Evolutionary conservation across 2,329 filamentous ascomycete species (phyloP).

Genomic region (Arthrobotrys conoides): DNA sequence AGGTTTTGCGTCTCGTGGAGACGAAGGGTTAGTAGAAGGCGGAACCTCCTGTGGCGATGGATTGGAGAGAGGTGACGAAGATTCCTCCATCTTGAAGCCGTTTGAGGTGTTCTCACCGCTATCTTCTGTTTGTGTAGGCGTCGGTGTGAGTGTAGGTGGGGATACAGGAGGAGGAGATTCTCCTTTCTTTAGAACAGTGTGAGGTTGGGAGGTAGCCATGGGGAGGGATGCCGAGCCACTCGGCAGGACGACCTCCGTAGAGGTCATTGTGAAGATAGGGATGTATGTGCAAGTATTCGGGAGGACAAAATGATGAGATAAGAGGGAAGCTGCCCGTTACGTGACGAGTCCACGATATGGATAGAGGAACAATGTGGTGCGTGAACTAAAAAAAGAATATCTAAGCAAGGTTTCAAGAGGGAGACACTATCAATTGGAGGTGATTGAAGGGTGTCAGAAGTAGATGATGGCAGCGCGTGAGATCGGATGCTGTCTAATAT

Average conservation of each 20-base stretch:
- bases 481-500: not conserved
- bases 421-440: conserved; percentile 6
- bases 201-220: conserved; percentile 12
- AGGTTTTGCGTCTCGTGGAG: conserved; percentile 44
- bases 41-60: conserved; percentile 38
- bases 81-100: conserved; percentile 45
- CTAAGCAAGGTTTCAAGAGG: not conserved
- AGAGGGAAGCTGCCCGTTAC: not conserved
- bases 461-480: conserved; percentile 13
- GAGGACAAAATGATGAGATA: not conserved
- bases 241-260: conserved; percentile 46
- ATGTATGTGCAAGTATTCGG: not conserved
- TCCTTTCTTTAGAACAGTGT: conserved; percentile 22
- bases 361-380: not conserved
- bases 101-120: conserved; percentile 13
- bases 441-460: conserved; percentile 10
- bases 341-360: conserved; percentile 18
- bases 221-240: conserved; percentile 31
- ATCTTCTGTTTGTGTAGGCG: conserved; percentile 14
- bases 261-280: conserved; percentile 44
- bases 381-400: not conserved
- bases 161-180: not conserved
- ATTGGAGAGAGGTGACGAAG: conserved; percentile 50
- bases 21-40: conserved; percentile 54
- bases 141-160: not conserved